These are phyloP conservation scores for Funneliformis mosseae DNA, from an alignment of 192 early-diverging fungal genomes.

Conservation along the genomic window DNA sequence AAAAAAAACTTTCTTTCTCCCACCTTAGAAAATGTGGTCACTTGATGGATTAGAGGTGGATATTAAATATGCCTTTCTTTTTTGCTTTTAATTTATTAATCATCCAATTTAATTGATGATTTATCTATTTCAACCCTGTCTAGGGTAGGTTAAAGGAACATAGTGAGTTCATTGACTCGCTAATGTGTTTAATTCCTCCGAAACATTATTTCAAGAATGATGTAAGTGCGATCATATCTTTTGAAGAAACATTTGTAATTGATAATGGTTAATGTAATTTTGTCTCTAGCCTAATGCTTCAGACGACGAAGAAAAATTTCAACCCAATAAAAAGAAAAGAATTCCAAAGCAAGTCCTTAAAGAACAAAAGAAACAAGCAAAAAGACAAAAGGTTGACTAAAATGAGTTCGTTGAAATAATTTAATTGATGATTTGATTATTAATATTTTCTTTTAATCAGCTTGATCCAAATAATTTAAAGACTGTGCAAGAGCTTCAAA, in stretches of 20 bases:
- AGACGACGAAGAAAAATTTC: constrained; percentile 47
- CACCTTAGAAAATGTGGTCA: not conserved
- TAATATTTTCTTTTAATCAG: constrained; percentile 40
- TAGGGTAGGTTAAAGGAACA: constrained; percentile 19
- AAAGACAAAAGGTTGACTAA: constrained; percentile 72
- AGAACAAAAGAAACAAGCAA: constrained; percentile 79
- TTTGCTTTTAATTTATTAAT: not conserved
- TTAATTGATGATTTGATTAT: not conserved
- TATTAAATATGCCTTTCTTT: not conserved
- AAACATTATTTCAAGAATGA: constrained; percentile 36
- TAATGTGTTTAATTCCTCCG: constrained; percentile 27
- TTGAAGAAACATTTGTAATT: not conserved
- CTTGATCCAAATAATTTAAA: constrained; percentile 82
- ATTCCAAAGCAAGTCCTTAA: constrained; percentile 79
- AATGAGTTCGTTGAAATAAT: too few relatives aligned
- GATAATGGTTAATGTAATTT: not conserved
- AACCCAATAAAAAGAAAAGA: constrained; percentile 83
- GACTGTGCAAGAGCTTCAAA: constrained; percentile 69
- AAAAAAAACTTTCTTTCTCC: too few relatives aligned
- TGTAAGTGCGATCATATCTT: not conserved
- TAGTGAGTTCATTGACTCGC: constrained; percentile 16
- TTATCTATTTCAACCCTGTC: not conserved
- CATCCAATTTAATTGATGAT: not conserved
- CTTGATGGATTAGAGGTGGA: not conserved
- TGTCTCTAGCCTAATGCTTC: not conserved